phyloP scores from a whole-genome alignment of 345 rosid species.

The Toxicodendron radicans region DNA sequence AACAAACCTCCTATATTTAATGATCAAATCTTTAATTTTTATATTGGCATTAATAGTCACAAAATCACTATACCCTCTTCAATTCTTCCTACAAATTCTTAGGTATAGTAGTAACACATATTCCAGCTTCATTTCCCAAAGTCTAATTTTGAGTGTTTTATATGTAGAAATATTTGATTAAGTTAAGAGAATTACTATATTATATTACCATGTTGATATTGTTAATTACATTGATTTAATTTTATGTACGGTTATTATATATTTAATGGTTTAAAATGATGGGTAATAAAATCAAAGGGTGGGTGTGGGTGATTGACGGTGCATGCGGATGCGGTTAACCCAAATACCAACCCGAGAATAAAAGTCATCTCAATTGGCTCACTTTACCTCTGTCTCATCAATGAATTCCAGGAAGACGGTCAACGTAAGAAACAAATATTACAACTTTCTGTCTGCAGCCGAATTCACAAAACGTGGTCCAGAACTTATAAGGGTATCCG shows the following conservation, averaged over 20 bases:
- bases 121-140: too few species aligned
- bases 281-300: background rate
- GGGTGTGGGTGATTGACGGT: background rate
- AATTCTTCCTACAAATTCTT: too few species aligned
- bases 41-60: background rate
- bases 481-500: background rate
- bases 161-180: too few species aligned
- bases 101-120: too few species aligned
- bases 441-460: background rate
- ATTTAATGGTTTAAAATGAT: too few species aligned
- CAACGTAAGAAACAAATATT: conserved; percentile 3
- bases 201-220: too few species aligned
- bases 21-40: background rate
- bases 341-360: background rate
- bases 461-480: conserved; percentile 14
- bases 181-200: too few species aligned
- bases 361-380: conserved; percentile 14
- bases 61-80: background rate
- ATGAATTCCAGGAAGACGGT: background rate
- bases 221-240: too few species aligned
- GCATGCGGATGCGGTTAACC: background rate
- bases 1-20: background rate
- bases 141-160: too few species aligned
- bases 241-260: too few species aligned
- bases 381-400: background rate